phyloP scores from a whole-genome alignment of 1,139 yeast genomes.

The Taphrina wiesneri region DNA sequence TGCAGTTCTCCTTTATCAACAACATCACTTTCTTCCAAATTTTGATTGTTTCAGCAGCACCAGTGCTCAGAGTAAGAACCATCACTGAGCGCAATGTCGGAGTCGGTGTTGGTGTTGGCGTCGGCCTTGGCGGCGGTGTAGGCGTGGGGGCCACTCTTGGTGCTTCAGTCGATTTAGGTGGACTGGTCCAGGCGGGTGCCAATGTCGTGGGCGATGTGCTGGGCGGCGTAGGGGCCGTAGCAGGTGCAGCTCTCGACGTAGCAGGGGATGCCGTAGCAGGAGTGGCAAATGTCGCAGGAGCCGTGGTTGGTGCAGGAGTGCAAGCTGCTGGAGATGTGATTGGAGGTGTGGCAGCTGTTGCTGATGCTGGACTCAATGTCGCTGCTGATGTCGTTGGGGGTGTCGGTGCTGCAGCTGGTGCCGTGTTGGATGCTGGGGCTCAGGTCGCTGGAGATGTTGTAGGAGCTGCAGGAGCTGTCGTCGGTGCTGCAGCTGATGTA shows the following conservation, averaged over 20 bases:
- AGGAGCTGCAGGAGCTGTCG: neutral
- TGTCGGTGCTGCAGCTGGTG: neutral
- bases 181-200: neutral
- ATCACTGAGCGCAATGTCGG: neutral
- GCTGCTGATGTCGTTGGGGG: neutral
- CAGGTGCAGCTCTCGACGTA: neutral
- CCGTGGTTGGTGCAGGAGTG: neutral
- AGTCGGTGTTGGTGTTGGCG: neutral
- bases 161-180: neutral
- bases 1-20: neutral
- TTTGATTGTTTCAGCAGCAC: neutral
- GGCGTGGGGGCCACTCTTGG: neutral
- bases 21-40: neutral
- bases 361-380: neutral
- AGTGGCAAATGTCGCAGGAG: neutral
- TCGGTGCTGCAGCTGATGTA: neutral
- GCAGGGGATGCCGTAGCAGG: neutral
- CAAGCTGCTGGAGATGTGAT: neutral
- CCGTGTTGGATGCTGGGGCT: neutral
- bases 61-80: neutral
- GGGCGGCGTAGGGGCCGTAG: neutral
- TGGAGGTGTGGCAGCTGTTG: neutral
- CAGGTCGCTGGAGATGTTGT: slow-evolving; percentile 1
- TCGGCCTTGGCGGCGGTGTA: neutral
- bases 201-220: neutral